Base-by-base conservation (phyloP, 2,329 filamentous ascomycete species). In the Sporothrix schenckii region DNA sequence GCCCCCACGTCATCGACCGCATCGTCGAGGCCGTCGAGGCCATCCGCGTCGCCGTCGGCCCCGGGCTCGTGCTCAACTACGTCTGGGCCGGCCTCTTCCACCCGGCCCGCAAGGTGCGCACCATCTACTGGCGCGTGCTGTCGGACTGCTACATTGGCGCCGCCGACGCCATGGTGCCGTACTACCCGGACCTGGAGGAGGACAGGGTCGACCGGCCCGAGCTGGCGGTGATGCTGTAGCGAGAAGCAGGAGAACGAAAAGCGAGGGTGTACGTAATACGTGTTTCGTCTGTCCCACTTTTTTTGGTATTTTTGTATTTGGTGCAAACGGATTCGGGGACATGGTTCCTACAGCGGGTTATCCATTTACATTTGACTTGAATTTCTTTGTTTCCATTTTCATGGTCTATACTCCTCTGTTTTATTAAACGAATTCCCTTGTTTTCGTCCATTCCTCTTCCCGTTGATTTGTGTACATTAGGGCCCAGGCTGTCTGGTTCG, bases 1-100 rank as follows among this genome's bases (percentile, higher is more conserved):
- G 91, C 76, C 95, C 95, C 0, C 95, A 99, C 86, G 95, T 99
- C 76, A 99, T 99, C 76, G 95, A 99, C 81, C 90, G 95, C 58
- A 96, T 99, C 75, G 91, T 99, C 74, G 96, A 99, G 80, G 95
- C 96, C 66, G 96, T 99, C 75, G 95, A 98, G 80, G 95, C 94
- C 52, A 92, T 99, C 73, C 89, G 95, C 63, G 93, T 97, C 84
- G 93, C 94, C 0, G 91, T 98, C 58, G 95, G 95, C 0, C 92
- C 93, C 0, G 95, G 95, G 2, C 83, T 96, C 27, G 92, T 97
- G 49, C 91, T 99, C 86, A 99, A 99, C 82, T 99, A 99, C 80
- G 91, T 98, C 72, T 98, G 94, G 94, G 94, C 95, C 0, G 95
- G 95, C 21, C 84, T 99, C 21, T 99, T 99, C 85, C 96, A 99